Conservation (phyloP, 2,329 filamentous ascomycete genomes). For the Pyrenophora seminiperda region DNA sequence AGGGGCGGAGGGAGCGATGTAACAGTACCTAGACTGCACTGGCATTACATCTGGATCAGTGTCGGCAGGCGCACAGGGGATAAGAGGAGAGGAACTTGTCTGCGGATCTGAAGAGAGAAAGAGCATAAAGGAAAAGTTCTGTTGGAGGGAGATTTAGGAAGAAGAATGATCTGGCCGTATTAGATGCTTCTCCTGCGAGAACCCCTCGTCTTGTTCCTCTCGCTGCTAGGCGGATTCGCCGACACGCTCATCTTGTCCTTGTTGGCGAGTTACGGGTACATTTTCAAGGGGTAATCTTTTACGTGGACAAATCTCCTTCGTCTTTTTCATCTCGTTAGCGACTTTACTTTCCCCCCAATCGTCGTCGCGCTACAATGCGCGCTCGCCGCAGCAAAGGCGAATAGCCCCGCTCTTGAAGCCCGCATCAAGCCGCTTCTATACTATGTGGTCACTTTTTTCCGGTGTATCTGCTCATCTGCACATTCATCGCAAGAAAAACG, state of each 20-base stretch:
- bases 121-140: neutral
- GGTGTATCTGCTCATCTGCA: slow-evolving; percentile 72
- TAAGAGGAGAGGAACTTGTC: neutral
- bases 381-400: slow-evolving; percentile 53
- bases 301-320: slow-evolving; percentile 59
- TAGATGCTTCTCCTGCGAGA: slow-evolving; percentile 76
- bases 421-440: slow-evolving; percentile 69
- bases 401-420: slow-evolving; percentile 62
- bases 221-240: slow-evolving; percentile 72
- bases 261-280: slow-evolving; percentile 70
- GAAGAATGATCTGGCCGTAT: slow-evolving; percentile 68
- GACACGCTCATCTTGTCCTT: slow-evolving; percentile 80
- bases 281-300: slow-evolving; percentile 71
- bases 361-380: slow-evolving; percentile 55
- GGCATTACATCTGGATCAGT: too few relatives aligned
- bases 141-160: neutral
- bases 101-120: neutral
- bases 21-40: slow-evolving; percentile 68
- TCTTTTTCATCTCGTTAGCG: slow-evolving; percentile 65
- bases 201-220: slow-evolving; percentile 72
- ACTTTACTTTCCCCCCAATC: slow-evolving; percentile 59
- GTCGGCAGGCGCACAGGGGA: too few relatives aligned
- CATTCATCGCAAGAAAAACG: slow-evolving; percentile 58
- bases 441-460: slow-evolving; percentile 62
- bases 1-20: slow-evolving; percentile 59